Evolutionary conservation across 192 early-diverging fungal genomes (phyloP), one percentile per base, ranked within the genome.

Genomic region (Neocallimastix lanati): DNA sequence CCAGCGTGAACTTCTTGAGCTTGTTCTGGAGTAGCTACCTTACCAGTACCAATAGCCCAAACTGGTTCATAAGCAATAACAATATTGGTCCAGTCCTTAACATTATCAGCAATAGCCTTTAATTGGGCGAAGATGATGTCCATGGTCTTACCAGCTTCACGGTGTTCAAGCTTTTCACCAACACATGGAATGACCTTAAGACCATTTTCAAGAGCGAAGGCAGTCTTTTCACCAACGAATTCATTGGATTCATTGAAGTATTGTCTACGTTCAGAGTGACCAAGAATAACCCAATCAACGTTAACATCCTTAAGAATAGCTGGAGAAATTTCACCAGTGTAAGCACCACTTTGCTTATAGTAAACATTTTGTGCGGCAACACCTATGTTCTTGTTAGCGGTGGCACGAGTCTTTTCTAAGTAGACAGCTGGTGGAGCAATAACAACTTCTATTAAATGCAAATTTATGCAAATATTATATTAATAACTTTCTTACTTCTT

Each of bases 51-150:
- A 82, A 99, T 98, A 36, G 98, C 98, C 98, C 98, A 99, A 79
- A 99, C 98, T 78, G 98, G 98, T 88, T 99, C 98, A 86, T 99
- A 99, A 81, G 98, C 98, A 87, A 99, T 89, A 18, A 98, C 97
- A 81, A 99, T 90, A 83, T 95, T 90, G 77, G 85, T 86, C 98
- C 97, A 99, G 88, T 98, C 94, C 28, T 82, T 85, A 38, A 81
- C 82, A 76, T 84, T 83, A 78, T 89, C 87, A 81, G 91, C 89
- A 79, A 97, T 92, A 67, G 94, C 95, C 83, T 89, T 88, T 77
- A 98, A 88, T 88, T 99, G 98, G 78, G 93, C 87, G 88, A 92
- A 91, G 58, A 95, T 90, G 29, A 98, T 94, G 14, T 92, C 89
- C 84, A 88, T 91, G 79, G 98, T 99, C 81, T 88, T 87, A 84